These are phyloP conservation scores for Penicillium sp. DNA, from an alignment of 2,329 filamentous ascomycete genomes.

Conservation along the genomic window DNA sequence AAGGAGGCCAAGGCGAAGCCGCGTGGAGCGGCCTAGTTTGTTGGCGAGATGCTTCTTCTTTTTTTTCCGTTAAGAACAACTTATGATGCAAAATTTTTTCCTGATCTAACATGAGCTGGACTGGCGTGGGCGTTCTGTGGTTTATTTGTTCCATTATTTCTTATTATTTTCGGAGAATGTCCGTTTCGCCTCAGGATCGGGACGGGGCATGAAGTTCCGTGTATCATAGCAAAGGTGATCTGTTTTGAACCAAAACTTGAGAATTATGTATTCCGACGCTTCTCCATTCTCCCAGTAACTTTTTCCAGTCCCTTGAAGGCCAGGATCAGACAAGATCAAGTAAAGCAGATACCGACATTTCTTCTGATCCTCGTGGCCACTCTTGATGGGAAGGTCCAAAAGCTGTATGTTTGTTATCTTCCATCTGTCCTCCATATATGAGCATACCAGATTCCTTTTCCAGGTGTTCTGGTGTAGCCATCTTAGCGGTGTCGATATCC, in stretches of 20 bases:
- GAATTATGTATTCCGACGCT: background rate
- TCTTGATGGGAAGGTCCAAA: background rate
- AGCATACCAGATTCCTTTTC: background rate
- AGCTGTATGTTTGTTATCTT: background rate
- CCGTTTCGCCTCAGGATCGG: background rate
- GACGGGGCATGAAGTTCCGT: conserved; percentile 8
- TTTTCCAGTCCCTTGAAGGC: background rate
- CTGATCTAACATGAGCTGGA: conserved; percentile 6
- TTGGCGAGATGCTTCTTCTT: background rate
- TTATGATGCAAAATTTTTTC: conserved; percentile 5
- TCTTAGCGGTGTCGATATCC: background rate
- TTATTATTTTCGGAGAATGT: conserved; percentile 3
- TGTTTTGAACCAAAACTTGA: background rate
- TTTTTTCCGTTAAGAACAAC: background rate
- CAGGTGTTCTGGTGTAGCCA: background rate
- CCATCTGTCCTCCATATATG: background rate
- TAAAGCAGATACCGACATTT: background rate
- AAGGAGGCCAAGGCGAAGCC: conserved; percentile 83
- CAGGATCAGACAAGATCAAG: conserved; percentile 10
- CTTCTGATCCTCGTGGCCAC: conserved; percentile 11
- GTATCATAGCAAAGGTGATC: conserved; percentile 9
- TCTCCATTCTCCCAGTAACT: background rate
- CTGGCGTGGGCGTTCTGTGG: conserved; percentile 14
- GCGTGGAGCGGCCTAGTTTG: conserved; percentile 48
- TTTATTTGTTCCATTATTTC: conserved; percentile 2